These are phyloP conservation scores for Candida easanensis DNA, from an alignment of 805 yeast genomes.

Conservation along the genomic window DNA sequence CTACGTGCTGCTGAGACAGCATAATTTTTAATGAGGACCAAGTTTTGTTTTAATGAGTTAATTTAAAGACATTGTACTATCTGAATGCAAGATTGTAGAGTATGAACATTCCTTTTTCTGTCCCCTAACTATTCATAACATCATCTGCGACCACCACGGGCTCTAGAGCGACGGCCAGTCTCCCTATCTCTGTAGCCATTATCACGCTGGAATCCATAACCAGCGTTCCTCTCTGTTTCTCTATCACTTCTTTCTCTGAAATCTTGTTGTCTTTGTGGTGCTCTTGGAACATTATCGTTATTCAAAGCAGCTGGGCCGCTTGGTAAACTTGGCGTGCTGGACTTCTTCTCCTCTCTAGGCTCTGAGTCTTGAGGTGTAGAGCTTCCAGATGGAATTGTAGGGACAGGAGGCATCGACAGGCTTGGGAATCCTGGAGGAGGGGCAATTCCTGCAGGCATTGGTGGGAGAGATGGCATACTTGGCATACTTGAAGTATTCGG, in stretches of 20 bases:
- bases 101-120: not conserved
- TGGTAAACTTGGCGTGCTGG: not conserved
- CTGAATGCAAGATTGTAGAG: not conserved
- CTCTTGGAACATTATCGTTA: slow-evolving; percentile 14
- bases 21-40: not conserved
- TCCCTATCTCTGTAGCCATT: slow-evolving; percentile 25
- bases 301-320: slow-evolving; percentile 7
- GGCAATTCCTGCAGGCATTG: slow-evolving; percentile 5
- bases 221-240: slow-evolving; percentile 10
- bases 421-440: slow-evolving; percentile 6
- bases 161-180: slow-evolving; percentile 17
- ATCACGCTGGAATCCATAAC: not conserved
- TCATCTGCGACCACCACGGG: slow-evolving; percentile 18
- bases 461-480: slow-evolving; percentile 6
- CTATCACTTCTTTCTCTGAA: slow-evolving; percentile 20
- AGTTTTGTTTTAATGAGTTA: not conserved
- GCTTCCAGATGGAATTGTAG: too few relatives aligned
- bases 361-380: not conserved
- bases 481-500: slow-evolving; percentile 26
- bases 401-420: not conserved
- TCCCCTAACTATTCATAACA: not conserved
- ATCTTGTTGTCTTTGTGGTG: slow-evolving; percentile 18
- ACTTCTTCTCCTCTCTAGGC: not conserved
- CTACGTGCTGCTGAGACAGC: too few relatives aligned
- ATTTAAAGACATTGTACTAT: slow-evolving; percentile 1